Percentiles rank a stretch among this genome's conserved stretches.
Evolutionary conservation across 257 asterid genomes (phyloP).

Genomic region (Asclepias syriaca): DNA sequence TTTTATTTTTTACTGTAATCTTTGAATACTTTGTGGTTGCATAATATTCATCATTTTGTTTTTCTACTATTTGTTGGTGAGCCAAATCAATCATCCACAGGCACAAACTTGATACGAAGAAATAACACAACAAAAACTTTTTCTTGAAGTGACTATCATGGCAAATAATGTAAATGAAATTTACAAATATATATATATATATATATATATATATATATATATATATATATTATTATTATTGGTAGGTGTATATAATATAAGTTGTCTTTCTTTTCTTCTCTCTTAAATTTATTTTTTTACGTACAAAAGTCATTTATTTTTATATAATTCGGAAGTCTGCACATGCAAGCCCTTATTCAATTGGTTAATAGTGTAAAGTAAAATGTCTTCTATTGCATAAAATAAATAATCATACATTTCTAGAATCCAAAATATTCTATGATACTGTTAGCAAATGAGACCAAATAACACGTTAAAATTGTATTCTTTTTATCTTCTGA

Average conservation of each 20-base stretch:
- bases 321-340: background rate
- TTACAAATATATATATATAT: no score
- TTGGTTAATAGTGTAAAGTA: background rate
- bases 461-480: background rate
- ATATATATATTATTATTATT: no score
- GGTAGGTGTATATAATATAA: background rate
- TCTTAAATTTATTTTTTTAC: no score
- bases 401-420: conserved; percentile 1
- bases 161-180: conserved; percentile 4
- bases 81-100: background rate
- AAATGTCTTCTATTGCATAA: background rate
- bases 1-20: background rate
- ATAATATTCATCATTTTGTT: background rate
- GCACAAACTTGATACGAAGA: background rate
- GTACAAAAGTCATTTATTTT: background rate
- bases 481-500: background rate
- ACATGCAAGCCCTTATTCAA: conserved; percentile 3
- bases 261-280: background rate
- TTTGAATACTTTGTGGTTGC: background rate
- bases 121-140: background rate
- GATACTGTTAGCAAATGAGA: background rate
- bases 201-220: no score
- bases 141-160: conserved; percentile 3
- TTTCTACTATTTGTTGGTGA: background rate
- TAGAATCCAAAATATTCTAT: background rate